A percentile compares a stretch with the other conserved stretches of the same genome.
Conservation (phyloP, 2,329 filamentous ascomycete genomes). For the Aspergillus novofumigatus region DNA sequence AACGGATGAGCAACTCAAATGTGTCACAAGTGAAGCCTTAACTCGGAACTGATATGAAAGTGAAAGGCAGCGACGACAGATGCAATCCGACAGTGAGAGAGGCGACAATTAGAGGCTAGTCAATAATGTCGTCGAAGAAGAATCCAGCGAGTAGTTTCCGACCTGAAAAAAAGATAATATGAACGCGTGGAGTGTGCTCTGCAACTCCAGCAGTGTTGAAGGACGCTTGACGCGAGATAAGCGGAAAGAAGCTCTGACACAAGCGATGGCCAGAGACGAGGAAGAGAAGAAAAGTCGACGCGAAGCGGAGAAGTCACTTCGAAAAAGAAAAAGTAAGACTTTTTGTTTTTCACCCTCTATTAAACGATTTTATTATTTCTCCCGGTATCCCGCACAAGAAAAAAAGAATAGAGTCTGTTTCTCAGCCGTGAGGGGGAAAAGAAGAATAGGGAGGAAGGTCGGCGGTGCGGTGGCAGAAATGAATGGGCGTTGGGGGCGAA, state of each 20-base stretch:
- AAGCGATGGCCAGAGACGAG: constrained; percentile 3
- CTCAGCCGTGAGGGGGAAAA: neutral
- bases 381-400: neutral
- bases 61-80: constrained; percentile 19
- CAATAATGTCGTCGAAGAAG: constrained; percentile 1
- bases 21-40: constrained; percentile 8
- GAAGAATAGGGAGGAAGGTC: constrained; percentile 6
- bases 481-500: neutral
- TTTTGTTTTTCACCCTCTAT: neutral
- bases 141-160: neutral
- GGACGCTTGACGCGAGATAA: neutral
- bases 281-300: constrained; percentile 5
- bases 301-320: neutral
- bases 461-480: neutral
- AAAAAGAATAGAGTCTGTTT: neutral
- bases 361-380: neutral
- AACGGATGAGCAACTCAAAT: constrained; percentile 15
- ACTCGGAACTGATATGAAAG: constrained; percentile 4
- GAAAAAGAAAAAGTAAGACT: constrained; percentile 7
- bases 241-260: constrained; percentile 1
- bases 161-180: constrained; percentile 5
- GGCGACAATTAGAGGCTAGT: constrained; percentile 7
- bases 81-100: constrained; percentile 21
- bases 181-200: neutral
- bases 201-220: neutral